Evolutionary conservation across 768 basidiomycete genomes (phyloP), one percentile per base, ranked within the genome.

Genomic region (Mrakia hoshinonis): DNA sequence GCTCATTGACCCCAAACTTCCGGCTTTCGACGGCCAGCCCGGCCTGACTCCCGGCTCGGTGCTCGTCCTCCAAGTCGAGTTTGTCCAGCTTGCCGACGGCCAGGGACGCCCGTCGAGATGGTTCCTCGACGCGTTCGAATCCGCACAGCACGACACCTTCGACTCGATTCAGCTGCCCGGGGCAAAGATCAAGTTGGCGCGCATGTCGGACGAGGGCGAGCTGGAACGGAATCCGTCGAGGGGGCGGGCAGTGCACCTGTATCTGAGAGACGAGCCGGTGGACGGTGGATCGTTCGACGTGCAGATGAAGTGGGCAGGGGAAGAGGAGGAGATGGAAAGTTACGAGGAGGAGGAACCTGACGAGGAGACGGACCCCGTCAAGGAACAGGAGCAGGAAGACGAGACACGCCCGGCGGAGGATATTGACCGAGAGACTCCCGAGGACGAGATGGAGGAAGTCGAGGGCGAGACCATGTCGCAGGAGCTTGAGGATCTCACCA

Each of bases 111-210:
- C 67, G 24, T 68, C 67, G n/a, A 6, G 46, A 18, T 60, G 54
- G 54, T 39, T 68, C 29, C 54, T 68, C 38, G 38, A 68, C 38
- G 67, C 54, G 15, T 58, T 68, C 43, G 52, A 39, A 1, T 61
- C 58, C 2, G 18, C 18, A 1, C 34, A 15, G 36, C 31, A 61
- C 20, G 34, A 22, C 36, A 6, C 34, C 34, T 12, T 36, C 11
- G 34, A 34, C 7, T 61, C 36, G 22, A 15, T 61, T 20, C 31
- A 11, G 20, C 31, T 61, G 31, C 58, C 58, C 3, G 58, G n/a
- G 34, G 34, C 34, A 2, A 15, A 20, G 2, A 6, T 61, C 36
- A 22, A 4, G 58, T 4, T 61, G 20, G 36, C 20, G 9, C 34
- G 12, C 3, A 39, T 9, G 36, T 31, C 31, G 1, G 18, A 51